These are phyloP conservation scores for Phaeophleospora eucalypticola DNA, from an alignment of 2,329 filamentous ascomycete species.

Conservation along the genomic window DNA sequence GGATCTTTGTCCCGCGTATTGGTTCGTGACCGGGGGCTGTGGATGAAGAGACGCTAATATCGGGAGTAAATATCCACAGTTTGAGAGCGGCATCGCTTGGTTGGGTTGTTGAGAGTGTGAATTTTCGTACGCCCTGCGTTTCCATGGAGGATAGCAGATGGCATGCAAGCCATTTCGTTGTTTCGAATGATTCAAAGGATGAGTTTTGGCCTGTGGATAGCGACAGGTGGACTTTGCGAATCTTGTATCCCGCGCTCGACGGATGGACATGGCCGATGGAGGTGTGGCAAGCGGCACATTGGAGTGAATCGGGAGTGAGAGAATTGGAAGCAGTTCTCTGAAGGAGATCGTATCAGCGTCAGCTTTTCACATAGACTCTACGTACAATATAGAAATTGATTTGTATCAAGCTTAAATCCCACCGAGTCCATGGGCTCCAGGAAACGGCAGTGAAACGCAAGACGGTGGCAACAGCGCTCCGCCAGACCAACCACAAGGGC, in stretches of 20 bases:
- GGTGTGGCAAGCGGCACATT: conserved; percentile 38
- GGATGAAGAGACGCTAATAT: conserved; percentile 54
- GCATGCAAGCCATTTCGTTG: conserved; percentile 49
- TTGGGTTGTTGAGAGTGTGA: conserved; percentile 53
- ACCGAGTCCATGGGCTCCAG: conserved; percentile 29
- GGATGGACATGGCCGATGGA: conserved; percentile 41
- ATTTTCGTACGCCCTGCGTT: conserved; percentile 52
- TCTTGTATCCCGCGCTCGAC: conserved; percentile 39
- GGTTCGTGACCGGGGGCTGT: conserved; percentile 31
- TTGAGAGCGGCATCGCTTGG: conserved; percentile 12
- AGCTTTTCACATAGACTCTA: too few relatives aligned
- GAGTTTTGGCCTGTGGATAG: conserved; percentile 14
- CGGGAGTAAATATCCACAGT: conserved; percentile 59
- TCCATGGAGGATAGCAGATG: conserved; percentile 55
- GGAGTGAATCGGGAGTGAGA: conserved; percentile 2
- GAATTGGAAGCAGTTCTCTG: neutral
- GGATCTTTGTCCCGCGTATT: conserved; percentile 54
- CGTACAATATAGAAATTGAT: conserved; percentile 4
- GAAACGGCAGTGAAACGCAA: conserved; percentile 30
- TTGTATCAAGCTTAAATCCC: conserved; percentile 35
- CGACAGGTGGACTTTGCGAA: conserved; percentile 29
- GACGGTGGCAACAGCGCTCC: conserved; percentile 20
- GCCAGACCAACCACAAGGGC: conserved; percentile 26
- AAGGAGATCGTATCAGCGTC: neutral
- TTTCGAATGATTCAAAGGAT: conserved; percentile 12